Evolutionary conservation across 2,329 filamentous ascomycete genomes (phyloP).

Genomic region (Colletotrichum liaoningense): DNA sequence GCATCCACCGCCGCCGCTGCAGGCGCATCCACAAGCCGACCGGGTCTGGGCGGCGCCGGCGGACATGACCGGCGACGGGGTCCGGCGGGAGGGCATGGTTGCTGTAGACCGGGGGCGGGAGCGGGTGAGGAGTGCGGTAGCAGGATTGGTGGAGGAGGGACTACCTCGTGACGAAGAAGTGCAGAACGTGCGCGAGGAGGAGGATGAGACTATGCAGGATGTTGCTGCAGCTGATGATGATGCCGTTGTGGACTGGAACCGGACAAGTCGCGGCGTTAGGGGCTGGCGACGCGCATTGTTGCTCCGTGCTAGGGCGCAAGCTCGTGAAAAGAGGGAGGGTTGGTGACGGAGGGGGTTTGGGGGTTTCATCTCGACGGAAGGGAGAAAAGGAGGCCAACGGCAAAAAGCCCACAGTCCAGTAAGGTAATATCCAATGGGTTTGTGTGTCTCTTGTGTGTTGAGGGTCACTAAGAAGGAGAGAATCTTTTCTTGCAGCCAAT

Average conservation of each 20-base stretch:
- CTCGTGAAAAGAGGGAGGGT: constrained; percentile 21
- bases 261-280: constrained; percentile 28
- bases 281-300: constrained; percentile 23
- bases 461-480: constrained; percentile 26
- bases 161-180: not conserved
- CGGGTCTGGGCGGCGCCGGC: constrained; percentile 32
- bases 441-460: constrained; percentile 22
- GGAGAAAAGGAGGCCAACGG: constrained; percentile 5
- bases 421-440: constrained; percentile 1
- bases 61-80: constrained; percentile 24
- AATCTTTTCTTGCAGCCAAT: constrained; percentile 28
- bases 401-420: constrained; percentile 11
- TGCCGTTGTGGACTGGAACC: constrained; percentile 24
- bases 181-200: constrained; percentile 11
- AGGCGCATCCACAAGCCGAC: constrained; percentile 47
- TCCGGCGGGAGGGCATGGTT: constrained; percentile 2
- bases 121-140: constrained; percentile 8
- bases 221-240: constrained; percentile 9
- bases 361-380: constrained; percentile 29
- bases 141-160: not conserved
- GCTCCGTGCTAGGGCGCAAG: constrained; percentile 27
- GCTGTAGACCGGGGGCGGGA: constrained; percentile 5
- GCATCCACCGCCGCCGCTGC: constrained; percentile 46
- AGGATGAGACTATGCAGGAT: constrained; percentile 16
- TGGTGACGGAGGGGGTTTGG: constrained; percentile 19